Conservation (phyloP, 306 rosid genomes). For the Rosa lucieae region DNA sequence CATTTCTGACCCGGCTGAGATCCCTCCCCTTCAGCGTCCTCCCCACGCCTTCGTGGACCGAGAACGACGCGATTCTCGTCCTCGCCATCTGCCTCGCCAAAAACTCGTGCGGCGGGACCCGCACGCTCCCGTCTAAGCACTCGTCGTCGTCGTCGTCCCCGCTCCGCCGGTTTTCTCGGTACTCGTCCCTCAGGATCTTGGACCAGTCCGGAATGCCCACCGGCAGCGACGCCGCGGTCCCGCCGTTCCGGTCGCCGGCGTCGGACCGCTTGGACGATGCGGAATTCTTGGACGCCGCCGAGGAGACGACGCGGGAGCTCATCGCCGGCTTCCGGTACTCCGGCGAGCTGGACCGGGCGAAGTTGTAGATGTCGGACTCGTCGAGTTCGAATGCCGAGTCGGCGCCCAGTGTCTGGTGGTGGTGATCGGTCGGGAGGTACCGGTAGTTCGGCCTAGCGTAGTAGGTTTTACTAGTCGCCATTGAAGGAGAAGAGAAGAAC, state of each 20-base stretch:
- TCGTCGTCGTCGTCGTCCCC: constrained; percentile 30
- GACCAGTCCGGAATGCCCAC: constrained; percentile 90
- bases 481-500: constrained; percentile 7
- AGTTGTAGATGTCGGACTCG: constrained; percentile 72
- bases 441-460: constrained; percentile 47
- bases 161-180: constrained; percentile 41
- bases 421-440: constrained; percentile 48
- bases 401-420: constrained; percentile 23
- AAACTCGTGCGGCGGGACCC: constrained; percentile 86
- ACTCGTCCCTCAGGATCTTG: constrained; percentile 70
- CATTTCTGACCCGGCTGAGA: constrained; percentile 82
- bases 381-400: constrained; percentile 69
- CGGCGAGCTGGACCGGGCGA: constrained; percentile 50
- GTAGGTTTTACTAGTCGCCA: constrained; percentile 64
- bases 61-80: constrained; percentile 75
- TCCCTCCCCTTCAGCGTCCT: constrained; percentile 91
- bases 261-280: constrained; percentile 19
- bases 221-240: constrained; percentile 59
- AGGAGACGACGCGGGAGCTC: constrained; percentile 22
- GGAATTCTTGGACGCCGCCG: constrained; percentile 19
- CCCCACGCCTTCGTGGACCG: constrained; percentile 88
- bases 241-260: constrained; percentile 27
- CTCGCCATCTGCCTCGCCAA: constrained; percentile 67
- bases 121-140: constrained; percentile 20
- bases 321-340: constrained; percentile 48